Evolutionary conservation across 139 green algal genomes (phyloP).

Genomic region (Auxenochlorella pyrenoidosa): DNA sequence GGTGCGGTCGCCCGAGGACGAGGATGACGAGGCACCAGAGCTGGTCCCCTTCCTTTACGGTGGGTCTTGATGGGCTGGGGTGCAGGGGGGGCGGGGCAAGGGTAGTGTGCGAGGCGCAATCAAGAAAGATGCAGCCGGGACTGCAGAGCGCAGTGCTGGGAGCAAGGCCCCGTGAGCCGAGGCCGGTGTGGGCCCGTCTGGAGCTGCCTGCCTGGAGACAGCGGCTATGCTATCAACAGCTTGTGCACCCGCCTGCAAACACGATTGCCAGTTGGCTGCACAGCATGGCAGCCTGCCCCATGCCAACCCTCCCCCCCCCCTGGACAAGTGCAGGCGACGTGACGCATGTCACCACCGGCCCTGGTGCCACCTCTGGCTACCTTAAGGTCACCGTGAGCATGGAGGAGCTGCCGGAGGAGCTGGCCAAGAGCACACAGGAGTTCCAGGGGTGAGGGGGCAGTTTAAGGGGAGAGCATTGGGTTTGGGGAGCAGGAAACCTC

Average conservation of each 20-base stretch:
- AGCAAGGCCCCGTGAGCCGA: too few relatives aligned
- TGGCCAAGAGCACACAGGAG: neutral
- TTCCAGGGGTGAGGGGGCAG: neutral
- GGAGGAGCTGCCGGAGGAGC: neutral
- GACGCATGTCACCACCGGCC: neutral
- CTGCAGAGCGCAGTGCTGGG: too few relatives aligned
- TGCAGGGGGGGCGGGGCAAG: too few relatives aligned
- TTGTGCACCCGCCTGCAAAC: neutral
- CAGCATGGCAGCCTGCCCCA: neutral
- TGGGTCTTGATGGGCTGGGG: too few relatives aligned
- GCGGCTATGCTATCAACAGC: neutral
- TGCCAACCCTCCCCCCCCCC: neutral
- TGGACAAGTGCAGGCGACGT: neutral
- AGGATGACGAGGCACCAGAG: neutral
- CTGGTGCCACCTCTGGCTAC: neutral
- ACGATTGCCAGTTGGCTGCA: too few relatives aligned
- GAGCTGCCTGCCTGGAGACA: neutral
- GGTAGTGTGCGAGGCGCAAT: too few relatives aligned
- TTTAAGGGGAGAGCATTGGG: too few relatives aligned
- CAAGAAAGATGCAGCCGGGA: too few relatives aligned
- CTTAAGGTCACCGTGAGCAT: neutral
- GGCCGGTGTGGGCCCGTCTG: too few relatives aligned
- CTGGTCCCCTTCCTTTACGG: conserved; percentile 25
- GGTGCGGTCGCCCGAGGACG: neutral
- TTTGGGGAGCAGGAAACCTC: too few relatives aligned